Base-by-base conservation (phyloP, 2,329 filamentous ascomycete genomes). In the Balansia obtecta region DNA sequence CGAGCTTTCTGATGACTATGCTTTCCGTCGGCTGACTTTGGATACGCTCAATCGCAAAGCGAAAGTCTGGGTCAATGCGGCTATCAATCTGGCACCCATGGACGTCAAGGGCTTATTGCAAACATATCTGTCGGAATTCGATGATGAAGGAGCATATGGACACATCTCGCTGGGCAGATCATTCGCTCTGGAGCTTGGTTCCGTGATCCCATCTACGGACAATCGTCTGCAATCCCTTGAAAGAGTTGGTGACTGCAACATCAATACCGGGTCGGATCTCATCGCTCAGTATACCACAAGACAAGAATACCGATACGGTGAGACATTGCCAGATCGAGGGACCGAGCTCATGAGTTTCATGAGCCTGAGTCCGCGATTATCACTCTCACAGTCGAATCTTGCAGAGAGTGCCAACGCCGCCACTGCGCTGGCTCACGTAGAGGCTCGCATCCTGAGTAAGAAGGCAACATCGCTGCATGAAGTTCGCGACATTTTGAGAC, bases 201-300 rank as follows among this genome's bases (percentile, higher is more conserved):
- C 88, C 9, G 73, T 85, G 15, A 88, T 98, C 50, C 91, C 94
- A 5, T 76, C 78, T 5, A 90, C 85, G 10, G 91, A 98, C 63
- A 88, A 94, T 61, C 81, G 88, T 55, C 75, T 98, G 41, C 83
- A 79, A 58, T 90, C 88, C 7, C 82, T 98, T 46, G 87, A 94
- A 57, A 77, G 76, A 37, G 77, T 86, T 55, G 82, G 85, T 16
- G 80, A 84, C 45, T 80, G 80, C 49, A 80, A 80, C 54, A 84
- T 96, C 64, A 95, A 97, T 63, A 89, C 90, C 11, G 89, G 88
- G 0, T 97, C 93, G 2, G 91, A 97, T 63, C 95, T 98, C 60
- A 82, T 98, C 62, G 89, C 93, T 1, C 91, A 98, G 62, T 98
- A 98, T 64, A 97, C 91, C 3, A 94, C 89, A 27, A 85, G 93